A percentile compares a stretch with the other conserved stretches of the same genome.
These are phyloP conservation scores for Coix lacrymajobi DNA, from an alignment of 176 grass and related monocot genomes.

Conservation along the genomic window DNA sequence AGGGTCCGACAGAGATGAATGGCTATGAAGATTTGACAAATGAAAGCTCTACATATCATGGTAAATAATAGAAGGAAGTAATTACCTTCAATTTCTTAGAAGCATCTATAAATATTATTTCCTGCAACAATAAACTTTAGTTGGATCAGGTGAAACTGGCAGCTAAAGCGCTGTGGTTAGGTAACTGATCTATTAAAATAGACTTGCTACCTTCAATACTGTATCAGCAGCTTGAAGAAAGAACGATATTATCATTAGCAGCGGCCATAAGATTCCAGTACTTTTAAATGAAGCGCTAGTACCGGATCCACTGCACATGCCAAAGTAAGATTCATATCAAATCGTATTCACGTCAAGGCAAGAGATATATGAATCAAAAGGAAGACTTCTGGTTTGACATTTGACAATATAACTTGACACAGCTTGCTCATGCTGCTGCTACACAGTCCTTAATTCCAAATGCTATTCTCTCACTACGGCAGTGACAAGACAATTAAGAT, in stretches of 20 bases:
- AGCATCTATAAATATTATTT: slow-evolving; percentile 92
- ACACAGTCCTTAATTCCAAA: not conserved
- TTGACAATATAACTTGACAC: not conserved
- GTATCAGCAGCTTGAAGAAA: slow-evolving; percentile 95
- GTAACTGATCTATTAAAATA: slow-evolving; percentile 15
- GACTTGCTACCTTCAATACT: slow-evolving; percentile 71
- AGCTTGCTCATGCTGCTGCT: not conserved
- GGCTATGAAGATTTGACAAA: not conserved
- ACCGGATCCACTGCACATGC: slow-evolving; percentile 70
- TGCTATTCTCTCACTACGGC: not conserved
- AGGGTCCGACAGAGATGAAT: not conserved
- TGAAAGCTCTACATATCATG: not conserved
- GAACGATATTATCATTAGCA: slow-evolving; percentile 93
- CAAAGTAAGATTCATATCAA: slow-evolving; percentile 14
- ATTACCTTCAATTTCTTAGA: slow-evolving; percentile 90
- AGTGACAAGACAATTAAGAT: not conserved
- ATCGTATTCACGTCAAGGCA: not conserved
- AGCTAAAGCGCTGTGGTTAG: not conserved
- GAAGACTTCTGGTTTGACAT: not conserved
- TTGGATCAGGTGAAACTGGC: slow-evolving; percentile 39
- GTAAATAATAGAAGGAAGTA: slow-evolving; percentile 1
- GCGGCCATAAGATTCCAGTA: slow-evolving; percentile 80
- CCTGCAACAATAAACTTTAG: slow-evolving; percentile 54
- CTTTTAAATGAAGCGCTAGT: slow-evolving; percentile 62
- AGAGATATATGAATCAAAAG: slow-evolving; percentile 9